Conservation (phyloP, 2,329 filamentous ascomycete species). For the Diaporthe ilicicola region DNA sequence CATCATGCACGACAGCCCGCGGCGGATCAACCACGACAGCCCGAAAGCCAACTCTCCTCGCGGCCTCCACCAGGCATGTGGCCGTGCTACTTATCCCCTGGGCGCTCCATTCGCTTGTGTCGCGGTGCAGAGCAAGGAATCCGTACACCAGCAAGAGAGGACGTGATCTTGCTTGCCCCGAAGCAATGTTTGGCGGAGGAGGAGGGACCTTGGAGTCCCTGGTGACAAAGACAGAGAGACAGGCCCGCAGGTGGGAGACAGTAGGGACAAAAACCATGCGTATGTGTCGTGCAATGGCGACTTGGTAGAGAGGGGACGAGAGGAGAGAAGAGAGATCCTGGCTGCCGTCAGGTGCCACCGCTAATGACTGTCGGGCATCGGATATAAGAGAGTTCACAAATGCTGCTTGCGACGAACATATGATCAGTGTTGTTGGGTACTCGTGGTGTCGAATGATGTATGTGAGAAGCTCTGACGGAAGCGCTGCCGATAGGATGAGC, state of each 20-base stretch:
- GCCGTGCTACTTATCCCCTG: constrained; percentile 73
- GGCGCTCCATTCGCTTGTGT: constrained; percentile 77
- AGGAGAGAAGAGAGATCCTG: constrained; percentile 51
- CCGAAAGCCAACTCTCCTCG: constrained; percentile 52
- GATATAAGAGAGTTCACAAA: constrained; percentile 70
- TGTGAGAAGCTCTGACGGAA: constrained; percentile 69
- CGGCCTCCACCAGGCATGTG: constrained; percentile 70
- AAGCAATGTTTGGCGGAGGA: constrained; percentile 43
- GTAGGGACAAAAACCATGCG: constrained; percentile 78
- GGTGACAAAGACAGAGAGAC: constrained; percentile 66
- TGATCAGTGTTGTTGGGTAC: constrained; percentile 71
- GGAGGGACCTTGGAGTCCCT: constrained; percentile 46
- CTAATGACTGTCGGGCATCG: constrained; percentile 47
- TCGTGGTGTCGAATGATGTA: constrained; percentile 66
- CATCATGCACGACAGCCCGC: constrained; percentile 33
- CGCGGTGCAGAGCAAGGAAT: constrained; percentile 70
- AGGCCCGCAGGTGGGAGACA: constrained; percentile 79
- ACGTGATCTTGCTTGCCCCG: constrained; percentile 8
- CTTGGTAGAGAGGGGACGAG: constrained; percentile 71
- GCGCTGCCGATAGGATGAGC: constrained; percentile 59
- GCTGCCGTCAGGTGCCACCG: background rate
- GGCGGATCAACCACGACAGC: constrained; percentile 59
- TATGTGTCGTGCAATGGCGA: constrained; percentile 74
- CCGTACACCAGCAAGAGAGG: constrained; percentile 71
- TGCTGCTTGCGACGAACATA: constrained; percentile 71